These are phyloP conservation scores for Bjerkandera adusta DNA, from an alignment of 1,284 basidiomycete genomes.

Conservation along the genomic window DNA sequence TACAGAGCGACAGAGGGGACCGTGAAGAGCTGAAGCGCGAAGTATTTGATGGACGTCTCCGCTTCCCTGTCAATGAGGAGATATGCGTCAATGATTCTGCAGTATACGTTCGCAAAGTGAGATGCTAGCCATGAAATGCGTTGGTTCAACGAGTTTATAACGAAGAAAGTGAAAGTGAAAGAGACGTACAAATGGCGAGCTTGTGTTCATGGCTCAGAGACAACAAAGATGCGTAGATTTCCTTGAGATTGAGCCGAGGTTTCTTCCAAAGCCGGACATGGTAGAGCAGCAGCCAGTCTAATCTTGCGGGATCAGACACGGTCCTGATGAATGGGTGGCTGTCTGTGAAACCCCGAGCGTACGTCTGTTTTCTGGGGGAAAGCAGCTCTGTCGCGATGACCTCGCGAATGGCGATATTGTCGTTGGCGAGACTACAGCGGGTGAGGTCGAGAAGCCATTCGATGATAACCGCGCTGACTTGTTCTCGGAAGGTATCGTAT, in stretches of 20 bases:
- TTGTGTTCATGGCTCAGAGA: constrained; percentile 76
- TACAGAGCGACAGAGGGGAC: constrained; percentile 82
- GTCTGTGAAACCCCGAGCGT: constrained; percentile 32
- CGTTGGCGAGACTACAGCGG: constrained; percentile 63
- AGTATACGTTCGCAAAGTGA: constrained; percentile 84
- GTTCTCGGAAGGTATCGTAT: constrained; percentile 89
- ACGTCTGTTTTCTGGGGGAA: constrained; percentile 44
- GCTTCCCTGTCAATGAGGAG: constrained; percentile 89
- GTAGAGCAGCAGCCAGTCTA: constrained; percentile 77
- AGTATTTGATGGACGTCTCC: constrained; percentile 91
- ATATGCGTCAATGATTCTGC: constrained; percentile 86
- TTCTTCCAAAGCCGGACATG: constrained; percentile 85
- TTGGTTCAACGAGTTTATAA: no score
- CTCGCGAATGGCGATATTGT: constrained; percentile 68
- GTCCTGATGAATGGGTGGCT: constrained; percentile 45
- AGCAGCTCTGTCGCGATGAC: constrained; percentile 73
- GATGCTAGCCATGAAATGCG: constrained; percentile 51
- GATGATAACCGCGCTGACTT: constrained; percentile 80
- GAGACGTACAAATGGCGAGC: constrained; percentile 64
- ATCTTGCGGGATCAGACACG: constrained; percentile 52
- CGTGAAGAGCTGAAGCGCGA: constrained; percentile 88
- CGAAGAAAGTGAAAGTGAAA: constrained; percentile 7
- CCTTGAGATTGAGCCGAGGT: constrained; percentile 76
- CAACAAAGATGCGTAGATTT: constrained; percentile 79
- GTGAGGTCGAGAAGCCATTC: constrained; percentile 86